Evolutionary conservation across 2,329 filamentous ascomycete genomes (phyloP).

Genomic region (Xylaria sp.): DNA sequence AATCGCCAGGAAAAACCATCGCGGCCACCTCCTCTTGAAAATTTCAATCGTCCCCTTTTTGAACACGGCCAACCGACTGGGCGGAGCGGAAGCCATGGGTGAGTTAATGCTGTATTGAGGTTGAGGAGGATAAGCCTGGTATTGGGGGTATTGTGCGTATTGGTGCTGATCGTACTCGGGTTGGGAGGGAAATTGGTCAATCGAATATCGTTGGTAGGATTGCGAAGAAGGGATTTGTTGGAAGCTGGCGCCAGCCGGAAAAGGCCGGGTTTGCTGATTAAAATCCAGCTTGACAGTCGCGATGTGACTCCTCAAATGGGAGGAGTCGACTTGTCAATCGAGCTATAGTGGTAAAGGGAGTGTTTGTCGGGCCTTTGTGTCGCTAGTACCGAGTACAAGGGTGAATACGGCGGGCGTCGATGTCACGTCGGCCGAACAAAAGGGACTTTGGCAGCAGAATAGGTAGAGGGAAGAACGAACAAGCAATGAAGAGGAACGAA

Average conservation of each 20-base stretch:
- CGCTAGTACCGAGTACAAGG: constrained; percentile 9
- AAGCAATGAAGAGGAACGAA: constrained; percentile 8
- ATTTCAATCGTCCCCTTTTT: constrained; percentile 71
- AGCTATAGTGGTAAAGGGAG: constrained; percentile 8
- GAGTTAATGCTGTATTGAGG: constrained; percentile 47
- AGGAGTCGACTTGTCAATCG: constrained; percentile 39
- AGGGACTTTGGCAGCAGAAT: not conserved
- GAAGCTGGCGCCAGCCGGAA: constrained; percentile 42
- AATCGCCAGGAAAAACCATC: constrained; percentile 80
- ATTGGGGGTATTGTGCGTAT: constrained; percentile 46
- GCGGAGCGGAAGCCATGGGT: constrained; percentile 50
- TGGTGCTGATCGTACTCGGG: constrained; percentile 38
- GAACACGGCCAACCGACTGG: constrained; percentile 48
- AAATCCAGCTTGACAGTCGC: constrained; percentile 46
- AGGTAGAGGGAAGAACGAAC: constrained; percentile 1
- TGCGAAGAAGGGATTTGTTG: constrained; percentile 42
- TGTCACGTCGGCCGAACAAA: constrained; percentile 14
- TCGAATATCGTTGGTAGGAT: constrained; percentile 34
- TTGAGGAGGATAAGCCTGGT: constrained; percentile 33
- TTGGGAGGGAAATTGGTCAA: constrained; percentile 36
- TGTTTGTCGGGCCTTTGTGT: constrained; percentile 22
- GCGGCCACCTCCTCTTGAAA: constrained; percentile 87
- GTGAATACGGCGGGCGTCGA: constrained; percentile 7
- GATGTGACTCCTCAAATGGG: constrained; percentile 40
- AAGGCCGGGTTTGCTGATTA: constrained; percentile 42